A percentile compares a stretch with the other conserved stretches of the same genome.
These are phyloP conservation scores for Phytophthora podocarpi DNA, from an alignment of 352 stramenopile genomes.

Conservation along the genomic window DNA sequence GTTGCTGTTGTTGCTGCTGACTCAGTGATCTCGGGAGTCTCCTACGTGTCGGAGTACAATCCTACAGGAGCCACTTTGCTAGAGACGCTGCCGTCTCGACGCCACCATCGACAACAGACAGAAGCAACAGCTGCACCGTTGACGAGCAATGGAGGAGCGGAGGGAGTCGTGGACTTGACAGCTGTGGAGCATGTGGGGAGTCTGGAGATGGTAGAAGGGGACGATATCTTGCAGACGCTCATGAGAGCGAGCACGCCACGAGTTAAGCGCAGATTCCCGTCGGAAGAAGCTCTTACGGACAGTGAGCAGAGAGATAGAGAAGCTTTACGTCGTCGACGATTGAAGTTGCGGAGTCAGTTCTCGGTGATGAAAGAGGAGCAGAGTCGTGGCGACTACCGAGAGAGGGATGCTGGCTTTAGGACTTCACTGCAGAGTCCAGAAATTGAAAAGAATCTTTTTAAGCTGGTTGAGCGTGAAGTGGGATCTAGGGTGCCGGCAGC, in stretches of 20 bases:
- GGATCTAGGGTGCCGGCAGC: too few species aligned
- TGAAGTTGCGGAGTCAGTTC: slow-evolving; percentile 47
- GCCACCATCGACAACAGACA: neutral
- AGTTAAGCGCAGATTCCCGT: slow-evolving; percentile 50
- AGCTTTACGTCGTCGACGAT: slow-evolving; percentile 46
- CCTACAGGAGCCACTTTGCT: slow-evolving; percentile 5
- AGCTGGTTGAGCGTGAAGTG: neutral
- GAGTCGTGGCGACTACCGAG: neutral
- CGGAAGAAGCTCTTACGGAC: slow-evolving; percentile 44
- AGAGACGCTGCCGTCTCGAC: slow-evolving; percentile 10
- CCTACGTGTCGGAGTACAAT: slow-evolving; percentile 1
- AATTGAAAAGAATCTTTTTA: slow-evolving; percentile 12
- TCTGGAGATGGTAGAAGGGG: slow-evolving; percentile 71
- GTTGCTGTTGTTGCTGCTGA: too few species aligned
- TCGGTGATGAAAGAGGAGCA: slow-evolving; percentile 37
- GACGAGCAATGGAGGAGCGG: slow-evolving; percentile 15
- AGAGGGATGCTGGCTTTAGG: neutral
- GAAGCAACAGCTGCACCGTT: neutral
- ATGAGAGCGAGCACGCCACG: slow-evolving; percentile 50
- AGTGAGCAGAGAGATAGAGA: slow-evolving; percentile 61
- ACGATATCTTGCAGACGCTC: slow-evolving; percentile 60
- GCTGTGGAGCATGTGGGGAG: slow-evolving; percentile 36
- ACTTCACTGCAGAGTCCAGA: neutral
- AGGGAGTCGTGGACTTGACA: slow-evolving; percentile 55
- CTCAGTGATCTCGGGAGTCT: neutral